Conservation (phyloP, 73 alveolate species). For the Effrenium voratum region DNA sequence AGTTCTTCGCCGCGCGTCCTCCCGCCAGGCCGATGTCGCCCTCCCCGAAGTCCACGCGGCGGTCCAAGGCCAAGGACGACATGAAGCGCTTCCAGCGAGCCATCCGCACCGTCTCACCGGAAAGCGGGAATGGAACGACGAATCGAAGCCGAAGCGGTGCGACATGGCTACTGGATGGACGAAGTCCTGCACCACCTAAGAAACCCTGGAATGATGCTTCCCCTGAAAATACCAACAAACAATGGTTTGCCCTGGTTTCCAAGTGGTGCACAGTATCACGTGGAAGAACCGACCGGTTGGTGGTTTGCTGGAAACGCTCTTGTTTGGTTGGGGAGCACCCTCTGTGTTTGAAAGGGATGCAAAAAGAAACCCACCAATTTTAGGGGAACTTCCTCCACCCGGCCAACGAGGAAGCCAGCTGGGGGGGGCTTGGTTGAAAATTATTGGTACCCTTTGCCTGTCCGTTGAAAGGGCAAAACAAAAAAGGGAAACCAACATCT, state of each 20-base stretch:
- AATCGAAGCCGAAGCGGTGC: no score
- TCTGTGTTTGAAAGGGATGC: no score
- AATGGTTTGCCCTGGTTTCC: neutral
- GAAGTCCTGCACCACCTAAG: neutral
- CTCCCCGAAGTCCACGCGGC: slow-evolving; percentile 61
- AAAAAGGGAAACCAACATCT: no score
- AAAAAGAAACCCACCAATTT: no score
- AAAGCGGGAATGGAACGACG: neutral
- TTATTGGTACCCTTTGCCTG: no score
- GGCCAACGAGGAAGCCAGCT: no score
- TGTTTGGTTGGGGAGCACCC: no score
- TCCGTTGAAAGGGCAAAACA: no score
- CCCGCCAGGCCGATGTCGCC: slow-evolving; percentile 82
- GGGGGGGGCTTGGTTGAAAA: no score
- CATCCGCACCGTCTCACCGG: neutral
- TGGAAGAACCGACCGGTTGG: neutral
- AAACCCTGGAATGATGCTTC: no score
- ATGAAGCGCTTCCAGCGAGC: slow-evolving; percentile 39
- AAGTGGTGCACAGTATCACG: neutral
- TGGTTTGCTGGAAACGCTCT: neutral
- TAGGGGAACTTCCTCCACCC: no score
- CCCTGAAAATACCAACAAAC: neutral
- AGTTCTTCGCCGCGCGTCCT: neutral
- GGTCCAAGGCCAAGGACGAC: slow-evolving; percentile 28
- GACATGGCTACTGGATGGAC: neutral